These are phyloP conservation scores for Globisporangium middletonii DNA, from an alignment of 352 stramenopile species.

Conservation along the genomic window DNA sequence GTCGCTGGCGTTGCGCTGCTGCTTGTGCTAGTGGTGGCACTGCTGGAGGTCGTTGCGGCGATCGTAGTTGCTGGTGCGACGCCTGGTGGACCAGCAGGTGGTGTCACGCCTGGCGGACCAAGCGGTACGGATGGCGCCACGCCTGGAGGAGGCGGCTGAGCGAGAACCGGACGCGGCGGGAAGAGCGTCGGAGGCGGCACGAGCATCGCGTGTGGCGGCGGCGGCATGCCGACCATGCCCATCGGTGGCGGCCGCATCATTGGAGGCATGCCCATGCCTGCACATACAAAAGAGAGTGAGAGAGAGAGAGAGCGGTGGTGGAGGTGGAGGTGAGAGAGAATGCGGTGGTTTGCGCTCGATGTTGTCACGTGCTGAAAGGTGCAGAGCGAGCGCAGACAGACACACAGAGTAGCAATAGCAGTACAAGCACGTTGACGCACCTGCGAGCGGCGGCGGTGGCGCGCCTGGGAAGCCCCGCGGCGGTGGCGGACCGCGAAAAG, in stretches of 20 bases:
- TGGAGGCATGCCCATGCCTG: background rate
- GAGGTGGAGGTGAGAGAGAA: too few relatives aligned
- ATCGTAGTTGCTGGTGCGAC: background rate
- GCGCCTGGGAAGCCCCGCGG: conserved; percentile 13
- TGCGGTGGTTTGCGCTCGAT: too few relatives aligned
- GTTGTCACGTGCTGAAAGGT: too few relatives aligned
- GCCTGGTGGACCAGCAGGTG: background rate
- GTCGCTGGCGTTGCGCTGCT: background rate
- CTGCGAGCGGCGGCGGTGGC: conserved; percentile 5
- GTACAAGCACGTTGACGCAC: background rate
- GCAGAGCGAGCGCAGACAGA: background rate
- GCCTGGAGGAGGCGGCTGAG: conserved; percentile 1
- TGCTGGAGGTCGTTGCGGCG: background rate
- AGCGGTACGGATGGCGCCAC: background rate
- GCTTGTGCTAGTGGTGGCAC: background rate
- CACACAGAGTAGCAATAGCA: background rate
- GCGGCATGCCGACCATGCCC: background rate
- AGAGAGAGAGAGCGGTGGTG: background rate
- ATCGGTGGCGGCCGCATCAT: conserved; percentile 2
- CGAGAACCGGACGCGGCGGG: conserved; percentile 1
- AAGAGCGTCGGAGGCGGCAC: conserved; percentile 1
- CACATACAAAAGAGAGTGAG: background rate
- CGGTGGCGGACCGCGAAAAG: conserved; percentile 14
- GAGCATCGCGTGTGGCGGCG: background rate
- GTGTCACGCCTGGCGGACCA: background rate